phyloP scores from a whole-genome alignment of 1,139 yeast species.

The Saccharomycopsis crataegensis region DNA sequence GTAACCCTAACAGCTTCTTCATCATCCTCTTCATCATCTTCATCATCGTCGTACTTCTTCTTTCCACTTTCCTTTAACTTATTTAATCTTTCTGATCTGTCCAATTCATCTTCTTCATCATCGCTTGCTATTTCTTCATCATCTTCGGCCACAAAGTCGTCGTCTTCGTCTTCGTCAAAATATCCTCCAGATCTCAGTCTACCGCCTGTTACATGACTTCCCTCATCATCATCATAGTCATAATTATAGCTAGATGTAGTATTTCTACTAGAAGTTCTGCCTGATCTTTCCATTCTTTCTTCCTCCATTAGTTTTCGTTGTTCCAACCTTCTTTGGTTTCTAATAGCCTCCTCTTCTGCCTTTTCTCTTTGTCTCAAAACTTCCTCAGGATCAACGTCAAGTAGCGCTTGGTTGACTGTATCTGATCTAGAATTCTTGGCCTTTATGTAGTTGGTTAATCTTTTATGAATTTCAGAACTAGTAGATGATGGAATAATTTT shows the following conservation, averaged over 20 bases:
- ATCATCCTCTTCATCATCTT: conserved; percentile 29
- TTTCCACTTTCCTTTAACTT: conserved; percentile 54
- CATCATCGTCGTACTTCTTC: conserved; percentile 30
- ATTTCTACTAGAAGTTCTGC: conserved; percentile 26
- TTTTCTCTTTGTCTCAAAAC: conserved; percentile 77
- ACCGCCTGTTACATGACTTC: conserved; percentile 28
- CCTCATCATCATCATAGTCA: conserved; percentile 24
- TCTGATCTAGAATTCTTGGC: conserved; percentile 50
- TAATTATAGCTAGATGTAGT: conserved; percentile 17
- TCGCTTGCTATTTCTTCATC: conserved; percentile 32
- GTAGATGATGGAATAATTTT: conserved; percentile 87
- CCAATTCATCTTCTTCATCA: conserved; percentile 42
- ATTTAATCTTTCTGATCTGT: conserved; percentile 57
- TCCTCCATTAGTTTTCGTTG: conserved; percentile 47
- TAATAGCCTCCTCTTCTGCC: conserved; percentile 62
- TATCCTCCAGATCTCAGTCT: conserved; percentile 32
- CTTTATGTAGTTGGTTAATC: conserved; percentile 70
- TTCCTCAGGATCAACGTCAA: conserved; percentile 76
- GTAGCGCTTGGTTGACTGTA: conserved; percentile 67
- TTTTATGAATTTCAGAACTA: conserved; percentile 70
- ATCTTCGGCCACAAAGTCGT: conserved; percentile 38
- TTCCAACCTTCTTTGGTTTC: conserved; percentile 62
- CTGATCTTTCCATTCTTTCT: conserved; percentile 37
- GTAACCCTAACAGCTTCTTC: conserved; percentile 25
- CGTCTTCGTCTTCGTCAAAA: conserved; percentile 50